Percentiles rank a stretch among this genome's conserved stretches.
Evolutionary conservation across 75 land plant species (phyloP).

Genomic region (Gnetum montanum): DNA sequence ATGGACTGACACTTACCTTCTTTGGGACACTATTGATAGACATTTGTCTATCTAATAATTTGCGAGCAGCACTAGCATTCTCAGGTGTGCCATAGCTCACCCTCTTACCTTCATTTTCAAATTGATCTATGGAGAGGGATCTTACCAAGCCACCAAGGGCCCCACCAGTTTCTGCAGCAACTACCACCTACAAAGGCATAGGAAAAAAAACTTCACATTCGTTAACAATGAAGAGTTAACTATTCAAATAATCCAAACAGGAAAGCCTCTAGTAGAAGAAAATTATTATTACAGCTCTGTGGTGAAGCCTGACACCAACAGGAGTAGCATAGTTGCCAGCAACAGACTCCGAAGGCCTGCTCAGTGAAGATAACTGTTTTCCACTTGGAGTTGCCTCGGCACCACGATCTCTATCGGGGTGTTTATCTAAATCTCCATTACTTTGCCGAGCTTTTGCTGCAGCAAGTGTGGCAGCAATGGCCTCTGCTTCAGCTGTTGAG

Average conservation of each 20-base stretch:
- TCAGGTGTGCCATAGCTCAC: constrained; percentile 99
- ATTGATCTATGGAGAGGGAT: constrained; percentile 96
- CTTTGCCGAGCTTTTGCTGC: constrained; percentile 85
- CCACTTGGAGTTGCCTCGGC: constrained; percentile 90
- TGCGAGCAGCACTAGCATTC: constrained; percentile 93
- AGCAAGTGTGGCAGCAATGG: constrained; percentile 84
- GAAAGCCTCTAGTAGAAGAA: too few relatives aligned
- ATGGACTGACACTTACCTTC: constrained; percentile 82
- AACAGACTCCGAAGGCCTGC: constrained; percentile 35
- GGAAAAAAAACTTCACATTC: too few relatives aligned
- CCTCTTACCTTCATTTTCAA: constrained; percentile 98
- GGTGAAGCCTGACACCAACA: constrained; percentile 86
- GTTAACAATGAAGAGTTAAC: background rate
- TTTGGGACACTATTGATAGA: constrained; percentile 96
- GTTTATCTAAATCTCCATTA: constrained; percentile 62
- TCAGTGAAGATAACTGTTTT: constrained; percentile 42
- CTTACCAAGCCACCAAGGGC: constrained; percentile 96
- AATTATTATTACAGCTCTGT: constrained; percentile 72
- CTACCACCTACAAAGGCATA: constrained; percentile 64
- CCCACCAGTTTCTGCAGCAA: constrained; percentile 99
- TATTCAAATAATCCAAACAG: too few relatives aligned
- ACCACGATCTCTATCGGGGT: constrained; percentile 77
- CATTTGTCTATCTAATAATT: constrained; percentile 87
- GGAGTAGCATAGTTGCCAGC: constrained; percentile 33
- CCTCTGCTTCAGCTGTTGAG: constrained; percentile 97